Conservation (phyloP, 345 rosid genomes). For the Populus nigra region DNA sequence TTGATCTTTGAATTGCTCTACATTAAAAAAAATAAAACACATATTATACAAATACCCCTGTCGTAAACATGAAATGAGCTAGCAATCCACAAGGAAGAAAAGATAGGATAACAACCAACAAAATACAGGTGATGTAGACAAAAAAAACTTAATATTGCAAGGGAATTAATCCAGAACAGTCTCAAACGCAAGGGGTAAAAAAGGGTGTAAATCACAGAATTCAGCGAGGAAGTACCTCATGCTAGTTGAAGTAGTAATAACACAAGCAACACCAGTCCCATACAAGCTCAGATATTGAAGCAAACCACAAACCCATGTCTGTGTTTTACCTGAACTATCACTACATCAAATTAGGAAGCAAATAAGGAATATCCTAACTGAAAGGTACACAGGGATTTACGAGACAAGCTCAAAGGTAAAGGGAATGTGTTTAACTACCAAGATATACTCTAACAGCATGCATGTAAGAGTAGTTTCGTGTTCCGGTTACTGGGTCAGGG, state of each 20-base stretch:
- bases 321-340: conserved; percentile 45
- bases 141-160: not conserved
- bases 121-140: not conserved
- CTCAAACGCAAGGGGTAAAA: not conserved
- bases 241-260: conserved; percentile 48
- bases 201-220: not conserved
- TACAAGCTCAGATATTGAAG: conserved; percentile 50
- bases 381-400: not conserved
- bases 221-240: conserved; percentile 36
- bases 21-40: conserved; percentile 4
- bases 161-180: not conserved
- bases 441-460: conserved; percentile 46
- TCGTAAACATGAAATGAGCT: not conserved
- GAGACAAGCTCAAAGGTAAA: not conserved
- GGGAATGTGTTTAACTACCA: conserved; percentile 24
- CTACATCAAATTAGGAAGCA: conserved; percentile 18
- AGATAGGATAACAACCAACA: not conserved
- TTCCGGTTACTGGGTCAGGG: conserved; percentile 44
- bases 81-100: not conserved
- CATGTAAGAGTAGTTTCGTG: conserved; percentile 38
- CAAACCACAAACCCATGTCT: conserved; percentile 54
- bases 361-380: not conserved
- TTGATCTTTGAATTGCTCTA: conserved; percentile 51
- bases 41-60: not conserved
- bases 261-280: conserved; percentile 45